phyloP scores from a whole-genome alignment of 139 green algal genomes.

The Volvox reticuliferus region DNA sequence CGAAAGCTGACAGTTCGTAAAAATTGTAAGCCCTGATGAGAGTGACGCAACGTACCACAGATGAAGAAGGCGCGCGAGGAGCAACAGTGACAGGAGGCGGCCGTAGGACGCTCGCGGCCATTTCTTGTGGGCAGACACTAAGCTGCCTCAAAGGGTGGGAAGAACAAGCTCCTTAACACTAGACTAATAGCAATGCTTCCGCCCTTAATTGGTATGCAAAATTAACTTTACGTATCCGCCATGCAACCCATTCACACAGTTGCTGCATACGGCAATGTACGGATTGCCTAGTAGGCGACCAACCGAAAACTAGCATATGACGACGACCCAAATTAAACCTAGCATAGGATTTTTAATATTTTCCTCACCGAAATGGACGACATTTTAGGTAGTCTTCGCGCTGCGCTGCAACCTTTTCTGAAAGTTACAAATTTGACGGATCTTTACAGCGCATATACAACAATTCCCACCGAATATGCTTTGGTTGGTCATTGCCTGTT shows the following conservation, averaged over 20 bases:
- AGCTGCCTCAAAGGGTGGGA: neutral
- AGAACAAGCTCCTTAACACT: neutral
- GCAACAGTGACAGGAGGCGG: neutral
- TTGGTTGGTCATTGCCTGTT: constrained; percentile 38
- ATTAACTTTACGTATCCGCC: too few relatives aligned
- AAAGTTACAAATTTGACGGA: neutral
- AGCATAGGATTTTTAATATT: neutral
- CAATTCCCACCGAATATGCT: neutral
- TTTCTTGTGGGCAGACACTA: neutral
- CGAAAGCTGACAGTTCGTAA: too few relatives aligned
- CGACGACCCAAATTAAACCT: neutral
- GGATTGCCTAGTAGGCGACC: neutral
- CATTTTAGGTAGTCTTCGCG: neutral
- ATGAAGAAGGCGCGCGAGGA: neutral
- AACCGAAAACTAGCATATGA: neutral
- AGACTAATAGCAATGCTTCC: too few relatives aligned
- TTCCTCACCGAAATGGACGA: neutral
- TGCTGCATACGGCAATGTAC: neutral
- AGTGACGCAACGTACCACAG: neutral
- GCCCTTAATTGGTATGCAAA: too few relatives aligned
- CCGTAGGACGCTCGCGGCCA: constrained; percentile 9
- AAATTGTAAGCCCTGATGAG: neutral
- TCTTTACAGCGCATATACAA: constrained; percentile 16
- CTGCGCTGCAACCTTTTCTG: neutral
- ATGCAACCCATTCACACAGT: too few relatives aligned